These are phyloP conservation scores for Boletus rufocinnamomeus DNA, from an alignment of 768 basidiomycete genomes.

Conservation along the genomic window DNA sequence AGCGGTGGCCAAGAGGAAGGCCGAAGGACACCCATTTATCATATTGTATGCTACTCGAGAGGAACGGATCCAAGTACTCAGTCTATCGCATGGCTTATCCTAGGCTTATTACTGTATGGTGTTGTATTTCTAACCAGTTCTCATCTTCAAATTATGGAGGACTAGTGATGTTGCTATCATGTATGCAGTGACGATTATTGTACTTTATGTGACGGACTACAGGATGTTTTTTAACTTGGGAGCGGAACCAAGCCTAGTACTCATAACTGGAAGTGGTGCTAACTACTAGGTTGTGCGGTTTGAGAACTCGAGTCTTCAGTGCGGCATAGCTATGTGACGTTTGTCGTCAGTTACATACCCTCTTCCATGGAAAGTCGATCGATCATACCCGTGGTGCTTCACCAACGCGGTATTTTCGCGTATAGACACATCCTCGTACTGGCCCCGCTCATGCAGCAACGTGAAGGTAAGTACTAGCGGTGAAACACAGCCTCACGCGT, in stretches of 20 bases:
- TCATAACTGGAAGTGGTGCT: background rate
- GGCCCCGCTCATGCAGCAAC: background rate
- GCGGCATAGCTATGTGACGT: no score
- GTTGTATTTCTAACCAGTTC: background rate
- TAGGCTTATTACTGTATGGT: background rate
- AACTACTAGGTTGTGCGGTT: background rate
- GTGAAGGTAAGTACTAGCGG: no score
- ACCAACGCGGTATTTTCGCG: no score
- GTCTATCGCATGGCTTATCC: conserved; percentile 30
- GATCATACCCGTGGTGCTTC: background rate
- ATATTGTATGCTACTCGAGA: conserved; percentile 69
- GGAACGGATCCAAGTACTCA: conserved; percentile 65
- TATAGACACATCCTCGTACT: background rate
- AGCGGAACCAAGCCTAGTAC: background rate
- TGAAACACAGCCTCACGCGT: background rate
- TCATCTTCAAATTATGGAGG: background rate
- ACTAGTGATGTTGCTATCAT: background rate
- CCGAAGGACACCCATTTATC: conserved; percentile 63
- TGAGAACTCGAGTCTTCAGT: background rate
- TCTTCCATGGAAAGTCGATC: background rate
- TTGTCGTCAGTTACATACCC: background rate
- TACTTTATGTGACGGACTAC: background rate
- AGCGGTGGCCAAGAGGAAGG: conserved; percentile 57
- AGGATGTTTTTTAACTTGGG: background rate
- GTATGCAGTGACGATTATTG: background rate